Conservation (phyloP, 2,329 filamentous ascomycete species). For the Aspergillus udagawae region DNA sequence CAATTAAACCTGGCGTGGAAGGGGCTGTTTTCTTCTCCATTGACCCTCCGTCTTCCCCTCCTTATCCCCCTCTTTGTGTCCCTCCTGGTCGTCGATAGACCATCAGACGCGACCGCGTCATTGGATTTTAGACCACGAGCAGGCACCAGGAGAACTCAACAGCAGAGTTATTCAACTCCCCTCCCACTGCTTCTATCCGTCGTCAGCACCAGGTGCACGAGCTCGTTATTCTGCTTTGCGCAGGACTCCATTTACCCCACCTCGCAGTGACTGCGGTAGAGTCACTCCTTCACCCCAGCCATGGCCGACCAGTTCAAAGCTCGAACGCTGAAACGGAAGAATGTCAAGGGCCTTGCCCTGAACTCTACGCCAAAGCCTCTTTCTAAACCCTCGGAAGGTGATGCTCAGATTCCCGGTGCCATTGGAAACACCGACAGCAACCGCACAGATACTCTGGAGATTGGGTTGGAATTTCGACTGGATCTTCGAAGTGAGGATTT, state of each 20-base stretch:
- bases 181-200: neutral
- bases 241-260: slow-evolving; percentile 1
- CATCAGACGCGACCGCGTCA: neutral
- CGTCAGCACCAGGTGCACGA: neutral
- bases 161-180: neutral
- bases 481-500: slow-evolving; percentile 89
- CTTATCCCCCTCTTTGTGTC: neutral
- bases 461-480: slow-evolving; percentile 94
- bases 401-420: slow-evolving; percentile 58
- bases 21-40: neutral
- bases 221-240: neutral
- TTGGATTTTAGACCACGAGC: neutral
- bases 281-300: slow-evolving; percentile 7
- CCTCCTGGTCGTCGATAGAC: neutral
- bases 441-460: slow-evolving; percentile 74
- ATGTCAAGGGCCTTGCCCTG: slow-evolving; percentile 91
- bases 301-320: slow-evolving; percentile 62
- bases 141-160: neutral
- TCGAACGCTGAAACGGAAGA: slow-evolving; percentile 95
- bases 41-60: neutral
- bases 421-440: slow-evolving; percentile 56
- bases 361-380: slow-evolving; percentile 69
- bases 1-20: neutral
- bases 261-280: slow-evolving; percentile 3
- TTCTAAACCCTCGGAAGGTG: slow-evolving; percentile 68